Percentiles rank a stretch among this genome's conserved stretches.
These are phyloP conservation scores for Phylloporus sp. DNA, from an alignment of 768 basidiomycete species.

Conservation along the genomic window DNA sequence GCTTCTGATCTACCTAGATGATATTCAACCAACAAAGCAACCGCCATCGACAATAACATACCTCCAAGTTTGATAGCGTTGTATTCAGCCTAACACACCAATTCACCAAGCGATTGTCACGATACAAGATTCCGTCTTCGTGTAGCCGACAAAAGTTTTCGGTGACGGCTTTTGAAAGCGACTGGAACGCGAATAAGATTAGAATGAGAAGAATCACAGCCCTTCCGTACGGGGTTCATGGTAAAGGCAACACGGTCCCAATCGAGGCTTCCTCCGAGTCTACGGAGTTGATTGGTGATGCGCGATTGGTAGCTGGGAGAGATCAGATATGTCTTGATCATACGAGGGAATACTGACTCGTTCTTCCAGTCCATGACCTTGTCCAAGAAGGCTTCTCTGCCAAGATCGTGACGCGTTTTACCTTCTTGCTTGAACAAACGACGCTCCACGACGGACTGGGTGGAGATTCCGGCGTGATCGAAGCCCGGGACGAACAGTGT, in stretches of 20 bases:
- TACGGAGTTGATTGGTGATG: constrained; percentile 83
- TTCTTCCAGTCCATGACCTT: constrained; percentile 97
- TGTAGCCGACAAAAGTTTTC: constrained; percentile 90
- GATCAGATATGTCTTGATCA: background rate
- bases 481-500: constrained; percentile 89
- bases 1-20: constrained; percentile 83
- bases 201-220: background rate
- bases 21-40: background rate
- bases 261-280: constrained; percentile 91
- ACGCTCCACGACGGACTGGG: constrained; percentile 96
- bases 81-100: constrained; percentile 98
- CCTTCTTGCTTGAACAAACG: constrained; percentile 80
- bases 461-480: constrained; percentile 98
- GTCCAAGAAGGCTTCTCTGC: constrained; percentile 85
- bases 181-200: constrained; percentile 33
- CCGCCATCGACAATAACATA: constrained; percentile 25
- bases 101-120: constrained; percentile 94
- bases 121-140: constrained; percentile 89
- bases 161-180: constrained; percentile 79
- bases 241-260: constrained; percentile 96
- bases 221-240: constrained; percentile 71
- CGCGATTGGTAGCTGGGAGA: constrained; percentile 77
- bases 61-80: constrained; percentile 96
- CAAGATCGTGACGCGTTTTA: constrained; percentile 88
- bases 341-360: constrained; percentile 57